Percentiles rank a stretch among this genome's conserved stretches.
phyloP scores from a whole-genome alignment of 306 rosid genomes.

The Quercus alba region DNA sequence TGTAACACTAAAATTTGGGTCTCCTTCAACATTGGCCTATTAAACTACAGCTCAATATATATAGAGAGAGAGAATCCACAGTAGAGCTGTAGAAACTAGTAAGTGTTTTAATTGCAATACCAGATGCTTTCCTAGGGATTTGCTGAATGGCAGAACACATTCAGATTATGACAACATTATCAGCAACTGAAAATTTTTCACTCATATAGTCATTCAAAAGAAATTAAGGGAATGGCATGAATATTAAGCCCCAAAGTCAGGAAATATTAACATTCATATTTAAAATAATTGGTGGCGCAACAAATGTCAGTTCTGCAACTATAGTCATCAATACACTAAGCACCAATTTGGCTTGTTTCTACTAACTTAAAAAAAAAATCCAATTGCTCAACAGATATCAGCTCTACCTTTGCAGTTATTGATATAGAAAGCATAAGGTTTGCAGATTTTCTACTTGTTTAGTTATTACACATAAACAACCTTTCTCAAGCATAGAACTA shows the following conservation, averaged over 20 bases:
- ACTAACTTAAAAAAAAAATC: not conserved
- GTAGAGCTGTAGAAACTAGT: not conserved
- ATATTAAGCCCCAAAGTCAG: not conserved
- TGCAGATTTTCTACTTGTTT: not conserved
- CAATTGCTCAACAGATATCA: not conserved
- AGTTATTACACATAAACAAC: not conserved
- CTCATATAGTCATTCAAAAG: not conserved
- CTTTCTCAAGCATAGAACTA: not conserved
- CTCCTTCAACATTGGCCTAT: no score
- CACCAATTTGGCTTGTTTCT: not conserved
- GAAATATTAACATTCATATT: not conserved
- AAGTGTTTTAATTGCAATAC: not conserved
- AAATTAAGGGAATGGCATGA: not conserved
- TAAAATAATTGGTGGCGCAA: not conserved
- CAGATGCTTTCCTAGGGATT: not conserved
- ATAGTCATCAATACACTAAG: not conserved
- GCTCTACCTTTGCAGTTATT: not conserved
- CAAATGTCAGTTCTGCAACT: slow-evolving; percentile 3
- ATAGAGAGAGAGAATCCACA: no score
- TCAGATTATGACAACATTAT: not conserved
- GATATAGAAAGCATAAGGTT: not conserved
- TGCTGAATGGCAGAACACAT: not conserved
- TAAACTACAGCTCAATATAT: no score
- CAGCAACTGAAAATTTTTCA: not conserved
- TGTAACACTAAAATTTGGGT: not conserved